Conservation (phyloP, 1,284 basidiomycete species). For the Leccinum insolens region DNA sequence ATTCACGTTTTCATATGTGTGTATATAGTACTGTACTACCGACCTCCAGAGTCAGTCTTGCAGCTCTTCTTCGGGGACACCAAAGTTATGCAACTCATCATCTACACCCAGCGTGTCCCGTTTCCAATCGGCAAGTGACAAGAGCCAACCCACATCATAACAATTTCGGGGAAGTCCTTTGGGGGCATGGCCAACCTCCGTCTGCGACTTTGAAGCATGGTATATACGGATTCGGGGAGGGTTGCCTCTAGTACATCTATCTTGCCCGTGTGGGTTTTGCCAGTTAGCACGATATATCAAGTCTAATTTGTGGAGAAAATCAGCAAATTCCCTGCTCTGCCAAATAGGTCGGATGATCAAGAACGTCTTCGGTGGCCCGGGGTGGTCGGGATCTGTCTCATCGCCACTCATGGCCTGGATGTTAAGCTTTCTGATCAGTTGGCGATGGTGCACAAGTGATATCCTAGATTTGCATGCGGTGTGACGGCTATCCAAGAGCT, state of each 20-base stretch:
- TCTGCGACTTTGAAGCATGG: neutral
- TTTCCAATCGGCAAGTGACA: neutral
- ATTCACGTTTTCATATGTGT: neutral
- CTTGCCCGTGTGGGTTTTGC: neutral
- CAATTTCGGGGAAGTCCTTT: neutral
- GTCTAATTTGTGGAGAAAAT: neutral
- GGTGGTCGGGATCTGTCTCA: neutral
- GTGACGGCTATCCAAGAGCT: neutral
- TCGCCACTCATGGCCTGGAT: neutral
- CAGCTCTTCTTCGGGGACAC: neutral
- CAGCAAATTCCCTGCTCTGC: neutral
- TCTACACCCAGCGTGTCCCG: neutral
- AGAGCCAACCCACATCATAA: neutral
- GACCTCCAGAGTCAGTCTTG: neutral
- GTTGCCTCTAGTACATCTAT: neutral
- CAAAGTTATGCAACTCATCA: neutral
- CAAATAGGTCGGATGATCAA: neutral
- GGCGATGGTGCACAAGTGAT: neutral
- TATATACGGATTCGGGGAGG: neutral
- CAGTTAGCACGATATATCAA: neutral
- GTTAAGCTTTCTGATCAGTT: neutral
- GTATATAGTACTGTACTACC: neutral
- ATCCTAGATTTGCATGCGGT: neutral
- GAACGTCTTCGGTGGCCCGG: neutral
- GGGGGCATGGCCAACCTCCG: neutral